A percentile compares a stretch with the other conserved stretches of the same genome.
Evolutionary conservation across 805 yeast species (phyloP).

Genomic region (Yamadazyma philogaea): DNA sequence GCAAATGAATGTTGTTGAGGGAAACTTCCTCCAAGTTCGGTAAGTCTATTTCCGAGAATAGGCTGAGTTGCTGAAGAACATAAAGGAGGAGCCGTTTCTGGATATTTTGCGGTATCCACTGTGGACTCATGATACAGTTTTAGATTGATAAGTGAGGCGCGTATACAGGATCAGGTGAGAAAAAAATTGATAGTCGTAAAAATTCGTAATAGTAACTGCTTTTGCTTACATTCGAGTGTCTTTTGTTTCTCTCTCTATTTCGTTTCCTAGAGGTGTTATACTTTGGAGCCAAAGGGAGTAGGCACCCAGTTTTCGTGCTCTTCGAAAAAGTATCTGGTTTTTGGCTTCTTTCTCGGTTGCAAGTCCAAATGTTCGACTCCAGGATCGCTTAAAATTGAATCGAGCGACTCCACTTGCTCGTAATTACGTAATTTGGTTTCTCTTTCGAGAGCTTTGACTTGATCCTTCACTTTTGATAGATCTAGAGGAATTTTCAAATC

Average conservation of each 20-base stretch:
- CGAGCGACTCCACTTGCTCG: constrained; percentile 12
- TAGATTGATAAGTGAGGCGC: neutral
- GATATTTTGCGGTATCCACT: constrained; percentile 81
- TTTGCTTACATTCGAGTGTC: too few species aligned
- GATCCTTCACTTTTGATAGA: neutral
- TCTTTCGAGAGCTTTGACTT: neutral
- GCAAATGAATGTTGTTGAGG: constrained; percentile 48
- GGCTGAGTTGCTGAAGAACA: constrained; percentile 73
- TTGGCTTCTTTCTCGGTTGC: constrained; percentile 2
- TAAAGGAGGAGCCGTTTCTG: constrained; percentile 80
- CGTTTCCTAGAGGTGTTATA: too few species aligned
- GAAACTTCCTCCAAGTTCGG: constrained; percentile 77
- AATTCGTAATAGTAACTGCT: too few species aligned
- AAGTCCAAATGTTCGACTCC: neutral
- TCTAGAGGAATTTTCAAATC: neutral
- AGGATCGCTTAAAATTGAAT: constrained; percentile 8
- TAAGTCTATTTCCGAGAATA: constrained; percentile 78
- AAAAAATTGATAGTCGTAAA: too few species aligned
- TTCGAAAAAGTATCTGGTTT: constrained; percentile 7
- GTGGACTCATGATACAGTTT: constrained; percentile 13
- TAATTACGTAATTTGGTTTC: constrained; percentile 1
- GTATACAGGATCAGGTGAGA: neutral
- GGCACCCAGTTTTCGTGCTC: constrained; percentile 12
- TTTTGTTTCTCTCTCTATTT: too few species aligned
- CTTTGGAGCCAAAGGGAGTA: constrained; percentile 13